Percentiles rank a stretch among this genome's conserved stretches.
Evolutionary conservation across 768 basidiomycete genomes (phyloP).

Genomic region (Leccinum aurantiacum): DNA sequence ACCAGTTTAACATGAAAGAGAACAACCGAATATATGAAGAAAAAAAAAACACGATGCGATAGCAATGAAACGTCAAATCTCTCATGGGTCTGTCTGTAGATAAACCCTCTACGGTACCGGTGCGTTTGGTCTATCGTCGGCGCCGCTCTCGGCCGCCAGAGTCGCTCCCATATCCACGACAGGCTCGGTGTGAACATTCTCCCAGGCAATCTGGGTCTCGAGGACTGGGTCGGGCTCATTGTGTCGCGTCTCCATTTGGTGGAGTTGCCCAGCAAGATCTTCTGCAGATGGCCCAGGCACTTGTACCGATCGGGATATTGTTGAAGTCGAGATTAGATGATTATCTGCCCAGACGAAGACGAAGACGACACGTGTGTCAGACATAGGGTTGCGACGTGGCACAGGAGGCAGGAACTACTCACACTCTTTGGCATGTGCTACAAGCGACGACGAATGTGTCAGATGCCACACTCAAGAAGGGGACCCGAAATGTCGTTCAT

Average conservation of each 20-base stretch:
- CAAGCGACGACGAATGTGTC: slow-evolving; percentile 7
- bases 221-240: background rate
- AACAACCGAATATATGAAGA: slow-evolving; percentile 1
- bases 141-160: slow-evolving; percentile 2
- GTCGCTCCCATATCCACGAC: background rate
- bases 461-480: slow-evolving; percentile 7
- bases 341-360: slow-evolving; percentile 34
- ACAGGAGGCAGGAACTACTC: slow-evolving; percentile 29
- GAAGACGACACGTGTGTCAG: slow-evolving; percentile 3
- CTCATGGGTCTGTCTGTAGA: background rate
- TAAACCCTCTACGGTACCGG: slow-evolving; percentile 1
- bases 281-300: slow-evolving; percentile 1
- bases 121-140: slow-evolving; percentile 2
- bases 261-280: slow-evolving; percentile 1
- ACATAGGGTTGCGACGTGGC: background rate
- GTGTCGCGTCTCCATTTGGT: slow-evolving; percentile 4
- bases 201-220: background rate
- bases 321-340: slow-evolving; percentile 33
- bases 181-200: slow-evolving; percentile 4
- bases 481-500: background rate
- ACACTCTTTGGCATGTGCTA: slow-evolving; percentile 80
- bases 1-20: background rate
- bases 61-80: background rate
- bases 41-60: background rate
- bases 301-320: slow-evolving; percentile 2